Evolutionary conservation across 2,329 filamentous ascomycete genomes (phyloP), one percentile per base, ranked within the genome.

Genomic region (Phialophora tarda): DNA sequence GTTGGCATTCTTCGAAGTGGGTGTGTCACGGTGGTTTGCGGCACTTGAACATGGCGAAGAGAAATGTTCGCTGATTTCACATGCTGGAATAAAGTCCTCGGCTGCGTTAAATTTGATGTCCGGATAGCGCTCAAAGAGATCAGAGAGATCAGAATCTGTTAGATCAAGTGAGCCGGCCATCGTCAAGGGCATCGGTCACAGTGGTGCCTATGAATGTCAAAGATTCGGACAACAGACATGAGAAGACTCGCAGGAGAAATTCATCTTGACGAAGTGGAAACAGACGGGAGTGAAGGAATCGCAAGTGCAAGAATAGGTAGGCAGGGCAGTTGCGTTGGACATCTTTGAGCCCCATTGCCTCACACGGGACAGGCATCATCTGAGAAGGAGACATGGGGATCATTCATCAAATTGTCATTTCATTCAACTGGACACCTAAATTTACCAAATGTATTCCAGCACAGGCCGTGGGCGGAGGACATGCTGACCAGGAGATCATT

Each of bases 71-170:
- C 32, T 53, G 34, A 56, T 56, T 11, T 14, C 34, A 8, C 21
- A 41, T 7, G 28, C 53, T 2, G 55, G 30, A 7, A 64, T 4
- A 34, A 47, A 21, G 26, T 56, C 59, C 14, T 55, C 41, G 12
- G 48, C 44, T 7, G 53, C 14, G 53, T 71, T 66, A 50, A 73
- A 71, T 26, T 65, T 63, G 53, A 73, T 72, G 24, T 73, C 70
- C 41, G 69, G 71, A 64, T 73, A 73, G 5, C 64, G 62, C 12
- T 58, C 56, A 30, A 56, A 71, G 30, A 71, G 57, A 4, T 64
- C 58, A 26, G 62, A 53, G 34, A 68, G 65, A 24, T 66, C 64
- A 48, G 59, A 32, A 23, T 67, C 66, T 57, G 53, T 60, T 17
- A 68, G 32, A 21, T 66, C 58, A 28, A 47, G 17, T 6, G 60